Percentiles rank a stretch among this genome's conserved stretches.
phyloP scores from a whole-genome alignment of 192 early-diverging fungal species.

The Rhizophlyctis rosea region DNA sequence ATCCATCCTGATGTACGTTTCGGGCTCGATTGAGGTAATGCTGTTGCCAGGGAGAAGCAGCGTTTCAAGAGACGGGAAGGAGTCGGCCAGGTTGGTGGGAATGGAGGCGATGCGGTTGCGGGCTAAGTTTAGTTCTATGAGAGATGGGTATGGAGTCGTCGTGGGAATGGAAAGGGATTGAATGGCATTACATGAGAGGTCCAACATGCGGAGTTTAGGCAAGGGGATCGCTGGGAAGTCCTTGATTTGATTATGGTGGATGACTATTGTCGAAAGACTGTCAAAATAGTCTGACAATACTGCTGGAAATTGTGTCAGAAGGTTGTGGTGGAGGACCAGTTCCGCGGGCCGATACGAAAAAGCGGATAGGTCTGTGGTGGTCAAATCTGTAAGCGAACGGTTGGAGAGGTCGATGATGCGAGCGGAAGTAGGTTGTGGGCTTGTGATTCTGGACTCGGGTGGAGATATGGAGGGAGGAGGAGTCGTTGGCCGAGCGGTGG shows the following conservation, averaged over 20 bases:
- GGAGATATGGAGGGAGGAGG: background rate
- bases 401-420: slow-evolving; percentile 21
- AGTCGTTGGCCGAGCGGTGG: background rate
- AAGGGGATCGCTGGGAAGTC: background rate
- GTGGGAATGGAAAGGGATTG: background rate
- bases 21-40: slow-evolving; percentile 7
- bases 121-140: slow-evolving; percentile 35
- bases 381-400: slow-evolving; percentile 1
- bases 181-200: background rate
- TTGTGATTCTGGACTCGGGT: background rate
- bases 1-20: background rate
- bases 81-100: background rate
- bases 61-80: slow-evolving; percentile 18
- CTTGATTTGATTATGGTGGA: background rate
- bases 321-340: slow-evolving; percentile 21
- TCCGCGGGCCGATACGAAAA: slow-evolving; percentile 8
- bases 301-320: slow-evolving; percentile 8
- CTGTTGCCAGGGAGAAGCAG: slow-evolving; percentile 11
- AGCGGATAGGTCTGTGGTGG: background rate
- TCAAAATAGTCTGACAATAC: background rate
- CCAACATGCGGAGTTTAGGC: background rate
- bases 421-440: slow-evolving; percentile 13
- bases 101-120: slow-evolving; percentile 29
- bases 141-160: slow-evolving; percentile 22
- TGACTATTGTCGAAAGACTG: background rate